A percentile compares a stretch with the other conserved stretches of the same genome.
Conservation (phyloP, 768 basidiomycete species). For the Antrodiella citrinella region DNA sequence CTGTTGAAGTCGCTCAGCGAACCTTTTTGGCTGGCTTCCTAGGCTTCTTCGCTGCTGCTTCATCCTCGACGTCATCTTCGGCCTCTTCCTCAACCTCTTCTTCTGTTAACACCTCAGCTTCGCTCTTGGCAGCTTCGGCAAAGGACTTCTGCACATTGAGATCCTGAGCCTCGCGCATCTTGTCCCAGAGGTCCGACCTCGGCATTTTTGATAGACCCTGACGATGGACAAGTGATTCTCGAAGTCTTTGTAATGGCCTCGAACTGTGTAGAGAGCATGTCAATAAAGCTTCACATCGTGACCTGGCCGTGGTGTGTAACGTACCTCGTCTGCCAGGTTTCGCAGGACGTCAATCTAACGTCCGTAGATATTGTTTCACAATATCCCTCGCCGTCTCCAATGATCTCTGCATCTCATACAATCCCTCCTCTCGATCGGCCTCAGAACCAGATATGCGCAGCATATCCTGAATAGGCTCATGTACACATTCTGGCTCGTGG, state of each 20-base stretch:
- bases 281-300: constrained; percentile 27
- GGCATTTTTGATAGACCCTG: constrained; percentile 33
- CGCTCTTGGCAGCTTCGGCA: constrained; percentile 10
- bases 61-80: constrained; percentile 20
- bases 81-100: constrained; percentile 19
- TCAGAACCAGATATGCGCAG: too few species aligned
- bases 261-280: not conserved
- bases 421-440: too few species aligned
- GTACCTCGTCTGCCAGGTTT: constrained; percentile 67
- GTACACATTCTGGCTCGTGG: too few species aligned
- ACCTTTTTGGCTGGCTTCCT: constrained; percentile 10
- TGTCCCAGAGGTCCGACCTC: constrained; percentile 25
- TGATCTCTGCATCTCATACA: too few species aligned
- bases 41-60: constrained; percentile 18
- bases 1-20: constrained; percentile 27
- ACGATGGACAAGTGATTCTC: constrained; percentile 24
- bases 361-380: too few species aligned
- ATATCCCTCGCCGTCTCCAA: too few species aligned
- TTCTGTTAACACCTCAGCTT: constrained; percentile 14
- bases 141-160: constrained; percentile 10
- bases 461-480: too few species aligned
- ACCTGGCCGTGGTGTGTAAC: constrained; percentile 49
- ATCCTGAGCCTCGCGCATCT: not conserved
- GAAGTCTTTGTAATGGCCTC: constrained; percentile 9
- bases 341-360: constrained; percentile 73